These are phyloP conservation scores for Brassica carinata DNA, from an alignment of 345 rosid genomes.

Conservation along the genomic window DNA sequence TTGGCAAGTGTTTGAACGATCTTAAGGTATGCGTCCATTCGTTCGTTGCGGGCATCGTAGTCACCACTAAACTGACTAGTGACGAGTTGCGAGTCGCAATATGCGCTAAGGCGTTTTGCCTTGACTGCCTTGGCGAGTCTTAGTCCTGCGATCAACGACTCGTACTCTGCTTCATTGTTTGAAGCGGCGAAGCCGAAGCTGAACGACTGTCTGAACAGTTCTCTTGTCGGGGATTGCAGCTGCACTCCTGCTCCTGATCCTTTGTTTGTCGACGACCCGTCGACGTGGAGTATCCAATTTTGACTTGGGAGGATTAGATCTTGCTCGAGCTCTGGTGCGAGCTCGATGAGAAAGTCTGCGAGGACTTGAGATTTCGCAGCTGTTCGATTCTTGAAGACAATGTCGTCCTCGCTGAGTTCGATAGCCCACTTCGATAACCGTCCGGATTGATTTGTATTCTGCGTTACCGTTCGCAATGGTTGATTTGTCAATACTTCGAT, in stretches of 20 bases:
- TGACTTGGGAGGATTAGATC: neutral
- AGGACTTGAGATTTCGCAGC: neutral
- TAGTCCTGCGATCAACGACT: neutral
- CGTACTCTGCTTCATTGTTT: neutral
- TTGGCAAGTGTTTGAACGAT: too few relatives aligned
- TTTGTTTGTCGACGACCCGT: neutral
- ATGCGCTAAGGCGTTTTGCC: neutral
- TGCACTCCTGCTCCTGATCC: neutral
- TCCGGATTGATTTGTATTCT: neutral
- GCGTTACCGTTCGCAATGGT: neutral
- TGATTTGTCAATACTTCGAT: neutral
- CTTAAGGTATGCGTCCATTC: neutral
- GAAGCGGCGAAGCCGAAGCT: neutral
- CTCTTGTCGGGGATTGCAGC: neutral
- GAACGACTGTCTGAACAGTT: neutral
- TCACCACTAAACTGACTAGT: neutral
- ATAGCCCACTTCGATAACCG: neutral
- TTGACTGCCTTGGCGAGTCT: neutral
- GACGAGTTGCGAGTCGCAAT: neutral
- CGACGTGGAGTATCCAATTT: neutral
- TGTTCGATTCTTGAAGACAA: neutral
- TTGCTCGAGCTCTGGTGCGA: neutral
- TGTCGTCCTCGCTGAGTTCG: neutral
- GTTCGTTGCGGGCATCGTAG: neutral
- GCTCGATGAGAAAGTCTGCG: neutral